Evolutionary conservation across 306 rosid species (phyloP), one percentile per base, ranked within the genome.

Genomic region (Trifolium dubium): DNA sequence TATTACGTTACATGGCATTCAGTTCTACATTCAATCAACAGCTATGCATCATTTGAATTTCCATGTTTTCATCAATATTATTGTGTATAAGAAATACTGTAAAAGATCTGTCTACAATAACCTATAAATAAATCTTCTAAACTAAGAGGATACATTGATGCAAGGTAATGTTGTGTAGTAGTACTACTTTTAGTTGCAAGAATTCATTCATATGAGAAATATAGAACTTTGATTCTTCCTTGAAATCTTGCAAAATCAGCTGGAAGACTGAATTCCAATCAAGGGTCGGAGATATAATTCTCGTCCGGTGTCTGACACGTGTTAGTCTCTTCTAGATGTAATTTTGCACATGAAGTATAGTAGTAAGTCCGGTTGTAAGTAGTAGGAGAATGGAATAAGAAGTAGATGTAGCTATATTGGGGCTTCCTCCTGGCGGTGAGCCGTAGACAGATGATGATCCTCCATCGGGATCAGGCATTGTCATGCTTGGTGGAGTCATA

Each of bases 381-480:
- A 87, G 70, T 59, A 86, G 54, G 47, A 83, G 29, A 14, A 72
- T 32, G 53, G 78, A 86, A 71, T 72, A 51, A 56, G 97, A 86
- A 59, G 79, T 58, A 46, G 94, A 79, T 80, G 81, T 80, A 53
- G 93, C 93, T 58, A 77, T 70, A 79, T 82, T 95, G 56, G 98
- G 96, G 73, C 87, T 88, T 39, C 70, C 92, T 69, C 88, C 50
- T 74, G 99, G 98, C 47, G 75, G 87, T 59, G 88, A 60, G 61
- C 96, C 96, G 79, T 79, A 90, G 51, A 85, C 74, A 28, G 97
- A 70, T 46, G 95, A 68, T 60, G 95, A 65, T 85, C 89, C 98
- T 85, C 89, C 98, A 44, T 87, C 80, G 2, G 97, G 96, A 30
- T 86, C 81, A 3, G 98, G 98, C 41, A 89, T 86, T 35, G 79